Evolutionary conservation across 2,329 filamentous ascomycete genomes (phyloP).

Genomic region (Spiromastix sp.): DNA sequence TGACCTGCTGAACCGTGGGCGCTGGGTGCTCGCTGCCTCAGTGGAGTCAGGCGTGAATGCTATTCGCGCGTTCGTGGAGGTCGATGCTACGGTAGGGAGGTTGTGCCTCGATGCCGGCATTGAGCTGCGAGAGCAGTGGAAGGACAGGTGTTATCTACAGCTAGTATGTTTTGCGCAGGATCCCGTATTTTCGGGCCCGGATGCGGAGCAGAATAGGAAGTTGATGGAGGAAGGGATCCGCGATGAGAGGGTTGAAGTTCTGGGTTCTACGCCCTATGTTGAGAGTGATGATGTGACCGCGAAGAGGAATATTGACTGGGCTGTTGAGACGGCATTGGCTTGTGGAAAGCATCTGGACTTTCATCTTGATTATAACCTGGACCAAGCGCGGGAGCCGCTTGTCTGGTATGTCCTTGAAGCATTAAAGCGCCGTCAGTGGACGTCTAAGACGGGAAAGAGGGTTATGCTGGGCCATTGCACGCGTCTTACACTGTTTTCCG

Average conservation of each 20-base stretch:
- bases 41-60: constrained; percentile 55
- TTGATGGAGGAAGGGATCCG: constrained; percentile 39
- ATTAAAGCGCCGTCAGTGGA: constrained; percentile 44
- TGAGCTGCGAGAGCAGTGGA: constrained; percentile 45
- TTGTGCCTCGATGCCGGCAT: constrained; percentile 50
- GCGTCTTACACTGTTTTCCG: constrained; percentile 47
- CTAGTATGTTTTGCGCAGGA: constrained; percentile 64
- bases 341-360: constrained; percentile 53
- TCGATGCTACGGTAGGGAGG: constrained; percentile 51
- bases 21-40: constrained; percentile 56
- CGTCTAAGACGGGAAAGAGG: constrained; percentile 32
- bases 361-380: constrained; percentile 61
- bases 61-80: constrained; percentile 61
- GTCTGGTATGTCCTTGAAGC: constrained; percentile 45
- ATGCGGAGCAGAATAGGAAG: constrained; percentile 41
- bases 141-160: constrained; percentile 48
- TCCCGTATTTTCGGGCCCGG: constrained; percentile 50
- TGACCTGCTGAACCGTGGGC: constrained; percentile 55
- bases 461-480: constrained; percentile 60
- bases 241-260: constrained; percentile 40
- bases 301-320: constrained; percentile 52
- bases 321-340: constrained; percentile 44
- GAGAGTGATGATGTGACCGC: constrained; percentile 42
- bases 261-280: constrained; percentile 63
- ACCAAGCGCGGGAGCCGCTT: constrained; percentile 38